These are phyloP conservation scores for Didymella glomerata DNA, from an alignment of 2,329 filamentous ascomycete genomes.

Conservation along the genomic window DNA sequence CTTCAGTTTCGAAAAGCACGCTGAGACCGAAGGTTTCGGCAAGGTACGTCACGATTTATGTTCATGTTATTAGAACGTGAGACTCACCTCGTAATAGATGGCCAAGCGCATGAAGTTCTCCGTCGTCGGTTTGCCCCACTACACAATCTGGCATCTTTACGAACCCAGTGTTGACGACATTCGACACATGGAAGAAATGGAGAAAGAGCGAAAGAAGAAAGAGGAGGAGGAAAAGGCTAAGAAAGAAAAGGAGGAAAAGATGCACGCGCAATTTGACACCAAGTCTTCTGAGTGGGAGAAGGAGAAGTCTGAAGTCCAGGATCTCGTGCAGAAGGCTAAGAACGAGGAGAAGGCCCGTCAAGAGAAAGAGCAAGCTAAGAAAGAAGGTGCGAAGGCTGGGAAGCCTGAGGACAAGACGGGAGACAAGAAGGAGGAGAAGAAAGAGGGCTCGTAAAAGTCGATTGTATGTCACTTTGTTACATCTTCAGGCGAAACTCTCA, in stretches of 20 bases:
- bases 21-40: slow-evolving; percentile 97
- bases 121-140: slow-evolving; percentile 93
- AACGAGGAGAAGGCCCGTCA: slow-evolving; percentile 49
- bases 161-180: slow-evolving; percentile 98
- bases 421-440: slow-evolving; percentile 31
- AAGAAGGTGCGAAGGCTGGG: slow-evolving; percentile 58
- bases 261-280: slow-evolving; percentile 82
- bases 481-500: neutral
- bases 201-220: slow-evolving; percentile 79
- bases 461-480: slow-evolving; percentile 3
- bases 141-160: slow-evolving; percentile 99
- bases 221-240: slow-evolving; percentile 82
- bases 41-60: slow-evolving; percentile 69
- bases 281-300: slow-evolving; percentile 84
- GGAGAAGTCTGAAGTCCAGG: slow-evolving; percentile 81
- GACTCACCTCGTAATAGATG: slow-evolving; percentile 71
- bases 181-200: slow-evolving; percentile 99
- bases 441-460: slow-evolving; percentile 16
- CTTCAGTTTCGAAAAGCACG: slow-evolving; percentile 98
- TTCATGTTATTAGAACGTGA: neutral
- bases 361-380: slow-evolving; percentile 54
- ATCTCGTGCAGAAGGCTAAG: slow-evolving; percentile 67
- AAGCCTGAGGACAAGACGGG: slow-evolving; percentile 54
- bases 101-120: slow-evolving; percentile 95
- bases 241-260: slow-evolving; percentile 75